These are phyloP conservation scores for Emericellopsis terricola DNA, from an alignment of 495 filamentous ascomycete species.

Conservation along the genomic window DNA sequence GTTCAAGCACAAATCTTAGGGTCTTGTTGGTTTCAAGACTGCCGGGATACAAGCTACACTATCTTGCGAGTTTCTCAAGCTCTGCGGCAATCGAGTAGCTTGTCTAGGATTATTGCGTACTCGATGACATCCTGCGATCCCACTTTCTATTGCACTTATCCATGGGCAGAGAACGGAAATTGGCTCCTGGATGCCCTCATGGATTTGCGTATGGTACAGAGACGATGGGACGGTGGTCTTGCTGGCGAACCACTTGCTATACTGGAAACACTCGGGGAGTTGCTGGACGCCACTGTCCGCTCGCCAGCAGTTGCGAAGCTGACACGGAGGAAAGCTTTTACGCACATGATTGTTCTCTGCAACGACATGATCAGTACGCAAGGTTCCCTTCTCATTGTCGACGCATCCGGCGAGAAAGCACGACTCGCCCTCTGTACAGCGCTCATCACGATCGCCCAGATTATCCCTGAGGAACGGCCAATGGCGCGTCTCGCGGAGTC, in stretches of 20 bases:
- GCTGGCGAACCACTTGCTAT: not conserved
- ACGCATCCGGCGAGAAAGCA: not conserved
- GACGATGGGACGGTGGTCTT: constrained; percentile 3
- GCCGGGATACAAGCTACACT: not conserved
- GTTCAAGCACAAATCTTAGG: constrained; percentile 1
- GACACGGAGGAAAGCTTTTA: not conserved
- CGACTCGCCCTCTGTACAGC: not conserved
- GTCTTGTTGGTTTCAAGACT: not conserved
- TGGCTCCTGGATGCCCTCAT: constrained; percentile 11
- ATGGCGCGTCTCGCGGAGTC: constrained; percentile 1
- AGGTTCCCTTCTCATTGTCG: not conserved
- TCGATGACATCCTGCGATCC: not conserved
- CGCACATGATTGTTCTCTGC: constrained; percentile 1
- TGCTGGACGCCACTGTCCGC: not conserved
- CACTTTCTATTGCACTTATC: not conserved
- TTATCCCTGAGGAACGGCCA: not conserved
- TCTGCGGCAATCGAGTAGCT: not conserved
- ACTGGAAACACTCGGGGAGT: not conserved
- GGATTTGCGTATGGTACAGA: constrained; percentile 5
- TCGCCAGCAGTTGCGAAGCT: not conserved
- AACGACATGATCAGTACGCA: constrained; percentile 1
- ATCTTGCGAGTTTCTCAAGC: not conserved
- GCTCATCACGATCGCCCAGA: not conserved
- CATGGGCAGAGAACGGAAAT: constrained; percentile 3
- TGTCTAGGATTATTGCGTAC: constrained; percentile 1